Conservation (phyloP, 1,284 basidiomycete genomes). For the Cystobasidiaceae sp. region DNA sequence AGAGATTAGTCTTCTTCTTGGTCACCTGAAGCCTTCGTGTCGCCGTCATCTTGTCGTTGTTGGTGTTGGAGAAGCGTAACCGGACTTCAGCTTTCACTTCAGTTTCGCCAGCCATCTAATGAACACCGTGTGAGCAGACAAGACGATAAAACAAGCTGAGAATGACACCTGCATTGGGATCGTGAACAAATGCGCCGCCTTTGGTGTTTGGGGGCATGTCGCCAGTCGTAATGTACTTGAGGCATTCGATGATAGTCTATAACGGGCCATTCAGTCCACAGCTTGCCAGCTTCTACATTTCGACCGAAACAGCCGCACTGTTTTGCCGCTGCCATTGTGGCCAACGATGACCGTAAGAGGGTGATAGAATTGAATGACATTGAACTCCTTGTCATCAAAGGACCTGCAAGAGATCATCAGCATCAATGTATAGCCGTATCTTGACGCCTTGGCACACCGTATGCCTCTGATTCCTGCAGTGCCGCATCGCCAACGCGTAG, state of each 20-base stretch:
- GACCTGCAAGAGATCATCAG: background rate
- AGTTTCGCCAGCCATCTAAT: constrained; percentile 88
- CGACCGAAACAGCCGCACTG: constrained; percentile 50
- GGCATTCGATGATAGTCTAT: constrained; percentile 94
- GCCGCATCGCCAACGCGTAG: constrained; percentile 50
- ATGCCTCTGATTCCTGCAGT: constrained; percentile 56
- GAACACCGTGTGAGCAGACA: background rate
- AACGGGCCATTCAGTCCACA: too few species aligned
- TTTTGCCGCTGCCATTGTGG: constrained; percentile 97
- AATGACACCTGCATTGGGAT: constrained; percentile 62
- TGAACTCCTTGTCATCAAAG: constrained; percentile 74
- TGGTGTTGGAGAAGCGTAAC: constrained; percentile 84
- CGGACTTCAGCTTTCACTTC: constrained; percentile 98
- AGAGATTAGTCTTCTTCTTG: constrained; percentile 76
- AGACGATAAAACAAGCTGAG: background rate
- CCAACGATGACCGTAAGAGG: constrained; percentile 98
- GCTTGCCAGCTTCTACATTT: background rate
- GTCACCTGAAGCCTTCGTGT: constrained; percentile 89
- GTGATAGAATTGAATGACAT: constrained; percentile 94
- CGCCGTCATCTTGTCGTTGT: constrained; percentile 82
- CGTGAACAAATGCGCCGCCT: constrained; percentile 95
- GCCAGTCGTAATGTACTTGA: constrained; percentile 97
- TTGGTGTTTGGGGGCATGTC: constrained; percentile 97
- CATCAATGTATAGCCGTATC: background rate
- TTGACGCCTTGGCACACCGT: constrained; percentile 45